Evolutionary conservation across 768 basidiomycete species (phyloP), one percentile per base, ranked within the genome.

Genomic region (Mycena venus): DNA sequence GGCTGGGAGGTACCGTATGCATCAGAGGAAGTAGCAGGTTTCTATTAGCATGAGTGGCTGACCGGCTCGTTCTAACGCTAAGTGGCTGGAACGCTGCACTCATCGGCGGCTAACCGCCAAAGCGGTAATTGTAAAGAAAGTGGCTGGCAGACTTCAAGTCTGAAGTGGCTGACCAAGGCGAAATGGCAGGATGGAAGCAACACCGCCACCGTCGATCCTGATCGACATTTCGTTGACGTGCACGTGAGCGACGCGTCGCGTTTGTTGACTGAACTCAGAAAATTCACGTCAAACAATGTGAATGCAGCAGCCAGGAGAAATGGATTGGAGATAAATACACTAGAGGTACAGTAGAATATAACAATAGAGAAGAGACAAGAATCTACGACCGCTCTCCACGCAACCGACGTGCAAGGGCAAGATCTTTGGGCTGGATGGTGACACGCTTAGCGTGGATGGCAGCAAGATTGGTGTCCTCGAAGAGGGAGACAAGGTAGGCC

Each of bases 381-480:
- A 53, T 78, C 85, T 88, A 93, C 77, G 91, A 91, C 55, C 94
- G 88, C 86, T 95, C 95, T 53, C 95, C 95, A 47, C 95, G 91
- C 80, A 96, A 82, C 80, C 95, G 88, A 59, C 95, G 90, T 59
- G 94, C 95, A 60, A 95, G 88, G 58, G 94, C 92, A 69, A 96
- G 90, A 85, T 96, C 95, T 86, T 95, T 95, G 9, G 95, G 95
- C 85, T 95, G 94, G 81, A 94, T 93, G 25, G 93, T 94, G 38
- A 94, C 92, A 85, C 94, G 92, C 88, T 95, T 95, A 21, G 94
- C 94, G 82, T 95, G 95, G 80, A 95, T 95, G 67, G 94, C 94
- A 72, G 94, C 94, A 81, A 95, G 88, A 84, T 94, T 94, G 76
- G 93, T 94, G 79, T 95, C 94, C 81, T 94, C 93, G 78, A 94